Evolutionary conservation across 2,329 filamentous ascomycete species (phyloP), one percentile per base, ranked within the genome.

Genomic region (Grosmannia serpens): DNA sequence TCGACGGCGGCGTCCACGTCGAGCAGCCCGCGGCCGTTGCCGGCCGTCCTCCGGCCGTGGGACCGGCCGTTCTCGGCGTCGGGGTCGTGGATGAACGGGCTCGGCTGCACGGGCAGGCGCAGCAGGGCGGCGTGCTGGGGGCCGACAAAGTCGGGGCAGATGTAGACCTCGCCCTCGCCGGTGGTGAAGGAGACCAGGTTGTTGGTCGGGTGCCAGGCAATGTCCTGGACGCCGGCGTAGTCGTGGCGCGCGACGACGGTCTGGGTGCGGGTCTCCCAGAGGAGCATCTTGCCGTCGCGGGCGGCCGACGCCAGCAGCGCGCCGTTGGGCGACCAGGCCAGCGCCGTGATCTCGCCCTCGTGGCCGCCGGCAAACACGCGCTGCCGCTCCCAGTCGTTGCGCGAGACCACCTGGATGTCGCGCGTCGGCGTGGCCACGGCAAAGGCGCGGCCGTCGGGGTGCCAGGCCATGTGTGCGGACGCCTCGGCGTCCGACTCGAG

Each of bases 301-400:
- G 76, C 83, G 20, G 86, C 84, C 22, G 83, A 84, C 11, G 85
- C 90, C 26, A 99, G 77, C 66, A 99, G 77, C 1, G 91, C 89
- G 46, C 94, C 94, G 68, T 99, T 99, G 1, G 91, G 90, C 17
- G 92, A 96, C 94, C 94, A 99, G 41, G 88, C 85, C 41, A 95
- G 74, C 9, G 91, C 88, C 0, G 90, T 96, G 60, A 99, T 86
- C 64, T 95, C 88, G 22, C 86, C 86, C 49, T 84, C 84, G 68
- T 97, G 94, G 0, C 87, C 90, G 33, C 85, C 84, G 17, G 84
- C 75, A 69, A 99, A 99, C 0, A 77, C 74, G 61, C 87, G 82
- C 70, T 97, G 91, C 64, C 87, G 86, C 68, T 91, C 88, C 88
- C 92, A 96, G 69, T 96, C 90, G 56, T 83, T 84, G 62, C 85